Conservation (phyloP, 768 basidiomycete species). For the Boletales sp. region DNA sequence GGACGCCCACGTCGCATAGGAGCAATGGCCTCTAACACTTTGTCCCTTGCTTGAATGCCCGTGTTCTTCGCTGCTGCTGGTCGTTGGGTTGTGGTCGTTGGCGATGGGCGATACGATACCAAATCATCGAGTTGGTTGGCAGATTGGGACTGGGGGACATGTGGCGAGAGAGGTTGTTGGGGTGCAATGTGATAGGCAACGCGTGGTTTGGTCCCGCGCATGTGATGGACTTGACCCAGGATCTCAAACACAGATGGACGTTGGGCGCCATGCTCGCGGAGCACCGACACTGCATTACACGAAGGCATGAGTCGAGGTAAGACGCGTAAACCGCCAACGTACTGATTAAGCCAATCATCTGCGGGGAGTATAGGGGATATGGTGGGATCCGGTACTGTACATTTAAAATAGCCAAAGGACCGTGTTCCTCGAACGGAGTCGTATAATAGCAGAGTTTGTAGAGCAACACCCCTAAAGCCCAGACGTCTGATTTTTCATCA, state of each 20-base stretch:
- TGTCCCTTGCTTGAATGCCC: constrained; percentile 69
- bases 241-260: constrained; percentile 88
- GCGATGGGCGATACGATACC: constrained; percentile 35
- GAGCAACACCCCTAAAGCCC: constrained; percentile 94
- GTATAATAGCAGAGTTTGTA: constrained; percentile 99
- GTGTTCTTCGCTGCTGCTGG: constrained; percentile 32
- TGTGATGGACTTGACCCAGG: constrained; percentile 74
- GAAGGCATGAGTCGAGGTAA: constrained; percentile 9
- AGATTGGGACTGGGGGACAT: constrained; percentile 30
- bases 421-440: constrained; percentile 98
- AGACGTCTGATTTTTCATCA: constrained; percentile 95
- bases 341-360: constrained; percentile 85
- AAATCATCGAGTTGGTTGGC: constrained; percentile 34
- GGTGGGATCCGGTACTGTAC: constrained; percentile 92
- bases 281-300: constrained; percentile 69
- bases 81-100: constrained; percentile 16
- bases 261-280: constrained; percentile 84
- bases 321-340: constrained; percentile 19
- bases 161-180: constrained; percentile 45
- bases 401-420: constrained; percentile 92
- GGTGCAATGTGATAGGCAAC: constrained; percentile 63
- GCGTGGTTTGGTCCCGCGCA: constrained; percentile 83
- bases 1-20: constrained; percentile 77
- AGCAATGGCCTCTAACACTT: constrained; percentile 74
- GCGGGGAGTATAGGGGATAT: constrained; percentile 80